Evolutionary conservation across 2,329 filamentous ascomycete species (phyloP), one percentile per base, ranked within the genome.

Genomic region (Phoma herbarum): DNA sequence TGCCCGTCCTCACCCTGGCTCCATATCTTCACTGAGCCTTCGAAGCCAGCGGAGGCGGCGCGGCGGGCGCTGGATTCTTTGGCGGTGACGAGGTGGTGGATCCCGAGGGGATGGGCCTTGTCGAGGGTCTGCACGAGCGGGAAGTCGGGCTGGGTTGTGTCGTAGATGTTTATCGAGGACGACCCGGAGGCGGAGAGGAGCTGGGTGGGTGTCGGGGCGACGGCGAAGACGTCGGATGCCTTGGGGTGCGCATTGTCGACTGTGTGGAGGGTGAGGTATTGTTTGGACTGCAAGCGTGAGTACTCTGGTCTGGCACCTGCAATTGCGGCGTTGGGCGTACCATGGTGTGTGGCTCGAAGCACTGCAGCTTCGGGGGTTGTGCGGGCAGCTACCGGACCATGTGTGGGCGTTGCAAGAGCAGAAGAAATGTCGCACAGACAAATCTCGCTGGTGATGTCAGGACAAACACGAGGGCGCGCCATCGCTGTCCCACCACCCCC

Each of bases 191-290:
- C 92, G 7, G 93, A 96, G 66, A 99, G 81, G 16, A 98, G 82
- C 35, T 88, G 84, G 44, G 82, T 89, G 2, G 86, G 81, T 1
- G 92, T 96, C 39, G 91, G 85, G 5, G 92, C 91, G 60, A 97
- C 80, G 42, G 90, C 88, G 78, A 93, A 97, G 64, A 97, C 91
- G 75, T 96, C 91, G 64, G 89, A 89, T 9, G 68, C 67, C 31
- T 69, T 67, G 66, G 88, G 83, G 79, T 97, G 93, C 63, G 91
- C 93, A 82, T 93, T 86, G 76, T 96, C 91, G 77, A 97, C 87
- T 42, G 93, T 94, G 78, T 97, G 92, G 67, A 90, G 90, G 72
- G 94, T 96, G 63, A 99, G 86, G 77, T 97, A 99, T 89, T 98
- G 95, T 82, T 98, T 98, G 55, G 95, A 99, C 95, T 97, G 58